A percentile compares a stretch with the other conserved stretches of the same genome.
These are phyloP conservation scores for Geotrichum siamense DNA, from an alignment of 1,139 yeast genomes.

Conservation along the genomic window DNA sequence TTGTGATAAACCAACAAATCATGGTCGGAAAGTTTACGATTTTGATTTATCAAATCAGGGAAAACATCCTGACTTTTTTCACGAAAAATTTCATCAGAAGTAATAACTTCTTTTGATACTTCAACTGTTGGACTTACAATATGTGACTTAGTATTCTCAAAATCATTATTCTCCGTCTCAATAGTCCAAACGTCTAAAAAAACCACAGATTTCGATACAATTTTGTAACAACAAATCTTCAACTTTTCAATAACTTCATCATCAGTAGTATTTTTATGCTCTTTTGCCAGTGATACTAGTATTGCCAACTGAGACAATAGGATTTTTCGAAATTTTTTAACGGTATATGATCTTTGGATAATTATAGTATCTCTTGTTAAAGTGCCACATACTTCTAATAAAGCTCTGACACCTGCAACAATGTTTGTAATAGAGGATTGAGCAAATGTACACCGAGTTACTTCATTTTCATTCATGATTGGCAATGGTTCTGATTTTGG, in stretches of 20 bases:
- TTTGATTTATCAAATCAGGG: background rate
- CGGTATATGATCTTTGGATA: conserved; percentile 60
- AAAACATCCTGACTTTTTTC: background rate
- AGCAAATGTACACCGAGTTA: conserved; percentile 31
- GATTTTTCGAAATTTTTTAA: conserved; percentile 68
- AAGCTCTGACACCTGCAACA: conserved; percentile 74
- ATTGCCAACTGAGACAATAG: conserved; percentile 88
- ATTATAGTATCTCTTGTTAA: conserved; percentile 78
- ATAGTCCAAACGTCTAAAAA: conserved; percentile 67
- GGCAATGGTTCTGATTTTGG: conserved; percentile 39
- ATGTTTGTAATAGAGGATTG: conserved; percentile 48
- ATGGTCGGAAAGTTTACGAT: conserved; percentile 18
- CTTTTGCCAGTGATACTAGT: conserved; percentile 78
- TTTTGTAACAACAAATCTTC: conserved; percentile 65
- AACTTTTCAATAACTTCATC: conserved; percentile 61
- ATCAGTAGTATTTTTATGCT: conserved; percentile 65
- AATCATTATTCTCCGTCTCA: conserved; percentile 20
- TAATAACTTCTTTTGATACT: background rate
- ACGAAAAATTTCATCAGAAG: background rate
- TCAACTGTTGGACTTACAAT: background rate
- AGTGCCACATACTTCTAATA: conserved; percentile 74
- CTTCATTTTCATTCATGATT: conserved; percentile 2
- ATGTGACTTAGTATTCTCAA: background rate
- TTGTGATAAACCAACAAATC: conserved; percentile 30
- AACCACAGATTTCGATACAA: conserved; percentile 60